Conservation (phyloP, 306 rosid genomes). For the Vigna nakashimae region DNA sequence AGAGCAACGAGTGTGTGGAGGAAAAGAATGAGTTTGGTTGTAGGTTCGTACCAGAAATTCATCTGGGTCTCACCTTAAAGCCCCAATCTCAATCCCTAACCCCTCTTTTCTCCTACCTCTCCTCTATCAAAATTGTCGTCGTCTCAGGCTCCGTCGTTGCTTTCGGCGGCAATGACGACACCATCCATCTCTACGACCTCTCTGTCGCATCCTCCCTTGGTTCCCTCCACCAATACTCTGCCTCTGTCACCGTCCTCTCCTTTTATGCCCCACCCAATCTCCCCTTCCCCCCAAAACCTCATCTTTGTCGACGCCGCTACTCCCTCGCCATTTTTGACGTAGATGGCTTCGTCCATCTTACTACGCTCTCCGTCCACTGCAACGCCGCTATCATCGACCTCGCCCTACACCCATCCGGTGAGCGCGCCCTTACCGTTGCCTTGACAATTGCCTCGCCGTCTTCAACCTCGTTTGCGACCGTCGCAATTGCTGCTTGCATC, state of each 20-base stretch:
- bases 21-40: conserved; percentile 66
- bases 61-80: conserved; percentile 82
- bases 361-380: conserved; percentile 63
- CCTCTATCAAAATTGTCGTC: conserved; percentile 74
- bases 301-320: conserved; percentile 78
- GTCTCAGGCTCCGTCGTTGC: conserved; percentile 76
- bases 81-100: conserved; percentile 57
- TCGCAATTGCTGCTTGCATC: no score
- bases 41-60: conserved; percentile 89
- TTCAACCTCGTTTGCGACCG: conserved; percentile 57
- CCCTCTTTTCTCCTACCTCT: conserved; percentile 80
- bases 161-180: conserved; percentile 88
- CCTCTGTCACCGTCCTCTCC: conserved; percentile 48
- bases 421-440: conserved; percentile 79
- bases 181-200: conserved; percentile 84
- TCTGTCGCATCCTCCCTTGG: conserved; percentile 74
- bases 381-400: conserved; percentile 70
- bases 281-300: conserved; percentile 84
- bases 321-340: conserved; percentile 73
- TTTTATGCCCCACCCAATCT: conserved; percentile 9
- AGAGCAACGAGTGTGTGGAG: no score
- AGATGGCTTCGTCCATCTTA: conserved; percentile 84
- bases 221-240: conserved; percentile 75
- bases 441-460: conserved; percentile 78
- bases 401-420: conserved; percentile 82